A percentile compares a stretch with the other conserved stretches of the same genome.
These are phyloP conservation scores for Clarireedia monteithiana DNA, from an alignment of 2,329 filamentous ascomycete genomes.

Conservation along the genomic window DNA sequence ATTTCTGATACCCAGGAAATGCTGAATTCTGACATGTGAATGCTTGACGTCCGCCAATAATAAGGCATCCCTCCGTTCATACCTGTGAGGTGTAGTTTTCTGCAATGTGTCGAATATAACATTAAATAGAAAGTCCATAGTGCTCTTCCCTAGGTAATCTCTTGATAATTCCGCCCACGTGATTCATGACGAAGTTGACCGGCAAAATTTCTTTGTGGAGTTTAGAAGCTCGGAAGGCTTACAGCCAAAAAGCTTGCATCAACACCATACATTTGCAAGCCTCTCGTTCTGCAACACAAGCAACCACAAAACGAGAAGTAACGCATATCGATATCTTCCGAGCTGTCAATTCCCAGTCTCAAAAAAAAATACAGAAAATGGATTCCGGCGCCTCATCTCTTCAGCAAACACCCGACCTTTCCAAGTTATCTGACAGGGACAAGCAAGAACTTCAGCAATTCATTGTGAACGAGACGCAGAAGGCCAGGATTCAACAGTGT, in stretches of 20 bases:
- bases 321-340: background rate
- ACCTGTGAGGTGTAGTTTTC: too few species aligned
- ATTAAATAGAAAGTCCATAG: background rate
- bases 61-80: too few species aligned
- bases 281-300: background rate
- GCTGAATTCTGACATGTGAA: background rate
- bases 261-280: background rate
- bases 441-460: slow-evolving; percentile 85
- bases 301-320: too few species aligned
- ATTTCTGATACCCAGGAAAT: background rate
- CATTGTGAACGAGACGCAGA: slow-evolving; percentile 76
- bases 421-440: slow-evolving; percentile 71
- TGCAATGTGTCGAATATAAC: background rate
- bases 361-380: slow-evolving; percentile 13
- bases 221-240: background rate
- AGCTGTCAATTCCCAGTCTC: background rate
- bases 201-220: background rate
- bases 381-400: slow-evolving; percentile 17
- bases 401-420: slow-evolving; percentile 44
- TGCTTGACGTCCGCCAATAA: background rate
- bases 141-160: background rate
- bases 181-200: background rate
- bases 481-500: slow-evolving; percentile 56
- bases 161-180: background rate
- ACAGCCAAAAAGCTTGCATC: background rate